phyloP scores from a whole-genome alignment of 192 early-diverging fungal species.

The Gaertneriomyces semiglobifer region DNA sequence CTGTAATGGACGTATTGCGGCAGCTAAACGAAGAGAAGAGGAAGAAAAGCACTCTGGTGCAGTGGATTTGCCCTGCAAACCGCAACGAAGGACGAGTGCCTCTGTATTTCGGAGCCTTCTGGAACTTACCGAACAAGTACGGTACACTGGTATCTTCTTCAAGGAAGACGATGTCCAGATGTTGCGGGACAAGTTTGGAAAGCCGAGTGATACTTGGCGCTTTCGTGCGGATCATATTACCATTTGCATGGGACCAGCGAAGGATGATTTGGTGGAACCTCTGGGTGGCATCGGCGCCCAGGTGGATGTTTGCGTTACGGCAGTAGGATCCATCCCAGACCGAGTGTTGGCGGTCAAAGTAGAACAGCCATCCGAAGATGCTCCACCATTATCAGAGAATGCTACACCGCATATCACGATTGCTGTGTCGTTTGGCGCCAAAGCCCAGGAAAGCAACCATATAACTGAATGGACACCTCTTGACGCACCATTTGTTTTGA shows the following conservation, averaged over 20 bases:
- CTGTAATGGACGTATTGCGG: conserved; percentile 41
- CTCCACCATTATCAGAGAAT: conserved; percentile 28
- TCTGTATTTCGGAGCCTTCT: conserved; percentile 36
- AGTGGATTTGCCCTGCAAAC: not conserved
- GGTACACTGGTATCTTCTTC: conserved; percentile 40
- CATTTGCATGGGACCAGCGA: conserved; percentile 32
- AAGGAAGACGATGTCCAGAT: conserved; percentile 1
- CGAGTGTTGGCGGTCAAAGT: conserved; percentile 39
- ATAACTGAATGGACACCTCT: conserved; percentile 39
- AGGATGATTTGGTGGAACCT: conserved; percentile 22
- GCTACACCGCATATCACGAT: conserved; percentile 44
- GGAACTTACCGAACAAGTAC: conserved; percentile 34
- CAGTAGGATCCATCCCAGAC: conserved; percentile 20
- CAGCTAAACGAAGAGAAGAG: conserved; percentile 20
- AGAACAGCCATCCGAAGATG: conserved; percentile 3
- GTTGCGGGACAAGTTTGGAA: conserved; percentile 20
- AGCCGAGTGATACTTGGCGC: conserved; percentile 21
- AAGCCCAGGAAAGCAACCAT: conserved; percentile 31
- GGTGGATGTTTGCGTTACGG: conserved; percentile 22
- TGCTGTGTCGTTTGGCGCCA: conserved; percentile 14
- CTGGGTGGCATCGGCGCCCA: conserved; percentile 33
- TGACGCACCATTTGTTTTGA: conserved; percentile 15
- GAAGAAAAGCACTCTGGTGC: not conserved
- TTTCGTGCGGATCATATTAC: conserved; percentile 40
- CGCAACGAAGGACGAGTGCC: conserved; percentile 19